Evolutionary conservation across 495 filamentous ascomycete species (phyloP), one percentile per base, ranked within the genome.

Genomic region (Tuber magnatum): DNA sequence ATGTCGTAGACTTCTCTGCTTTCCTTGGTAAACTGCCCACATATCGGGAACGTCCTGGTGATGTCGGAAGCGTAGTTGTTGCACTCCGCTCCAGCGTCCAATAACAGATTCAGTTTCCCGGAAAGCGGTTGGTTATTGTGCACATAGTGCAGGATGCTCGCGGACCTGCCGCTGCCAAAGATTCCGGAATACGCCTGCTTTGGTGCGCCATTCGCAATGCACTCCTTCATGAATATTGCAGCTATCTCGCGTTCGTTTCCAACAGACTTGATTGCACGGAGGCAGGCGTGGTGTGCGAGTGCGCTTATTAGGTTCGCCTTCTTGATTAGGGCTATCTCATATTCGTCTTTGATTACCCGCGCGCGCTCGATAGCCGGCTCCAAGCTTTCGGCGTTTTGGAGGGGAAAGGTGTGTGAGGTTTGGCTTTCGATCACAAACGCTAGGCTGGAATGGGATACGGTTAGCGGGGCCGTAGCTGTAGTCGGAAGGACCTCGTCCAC

Each of bases 131-230:
- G 87, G 78, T 94, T 85, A 81, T 97, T 97, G 73, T 90, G 87
- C 22, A 91, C 88, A 79, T 97, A 97, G 84, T 97, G 94, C 68
- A 97, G 87, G 9, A 93, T 97, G 10, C 93, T 91, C 3, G 91
- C 93, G 22, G 91, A 88, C 10, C 88, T 86, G 6, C 93, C 94
- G 73, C 86, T 86, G 10, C 92, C 94, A 44, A 94, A 90, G 82
- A 97, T 96, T 44, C 90, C 89, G 79, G 91, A 90, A 85, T 97
- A 97, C 0, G 94, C 91, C 84, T 93, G 92, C 73, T 94, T 88
- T 61, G 88, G 88, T 18, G 90, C 90, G 41, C 91, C 92, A 81
- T 90, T 86, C 61, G 89, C 87, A 80, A 95, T 92, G 81, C 92
- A 93, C n/a, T 87, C 83, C 41, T 88, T 89, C 3, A 93, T 85